phyloP scores from a whole-genome alignment of 441 rosid genomes.

The Raphanus hybrid region DNA sequence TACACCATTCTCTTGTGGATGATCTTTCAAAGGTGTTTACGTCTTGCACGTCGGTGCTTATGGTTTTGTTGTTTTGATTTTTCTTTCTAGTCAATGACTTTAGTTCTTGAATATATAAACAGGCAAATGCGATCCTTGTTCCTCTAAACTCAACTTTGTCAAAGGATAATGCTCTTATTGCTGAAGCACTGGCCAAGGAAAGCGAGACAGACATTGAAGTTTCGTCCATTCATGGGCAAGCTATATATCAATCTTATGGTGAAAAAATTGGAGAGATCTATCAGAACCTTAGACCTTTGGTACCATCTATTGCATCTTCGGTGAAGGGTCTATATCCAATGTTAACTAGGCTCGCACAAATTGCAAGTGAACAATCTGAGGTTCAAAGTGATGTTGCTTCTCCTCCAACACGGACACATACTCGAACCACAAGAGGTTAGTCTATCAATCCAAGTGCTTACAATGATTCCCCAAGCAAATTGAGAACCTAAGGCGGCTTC shows the following conservation, averaged over 20 bases:
- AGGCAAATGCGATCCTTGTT: slow-evolving; percentile 86
- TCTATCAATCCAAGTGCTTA: slow-evolving; percentile 22
- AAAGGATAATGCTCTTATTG: slow-evolving; percentile 90
- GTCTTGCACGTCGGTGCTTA: slow-evolving; percentile 24
- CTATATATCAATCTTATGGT: slow-evolving; percentile 88
- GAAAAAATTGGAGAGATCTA: slow-evolving; percentile 78
- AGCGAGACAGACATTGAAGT: slow-evolving; percentile 81
- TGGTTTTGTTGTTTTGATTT: slow-evolving; percentile 5
- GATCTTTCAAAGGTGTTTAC: slow-evolving; percentile 78
- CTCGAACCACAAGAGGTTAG: slow-evolving; percentile 70
- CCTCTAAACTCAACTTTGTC: slow-evolving; percentile 83
- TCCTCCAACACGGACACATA: slow-evolving; percentile 47
- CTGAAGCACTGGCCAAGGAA: slow-evolving; percentile 80
- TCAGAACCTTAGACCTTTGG: slow-evolving; percentile 68
- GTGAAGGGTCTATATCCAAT: slow-evolving; percentile 73
- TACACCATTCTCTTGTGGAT: slow-evolving; percentile 78
- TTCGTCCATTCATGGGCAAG: slow-evolving; percentile 92
- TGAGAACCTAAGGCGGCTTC: slow-evolving; percentile 31
- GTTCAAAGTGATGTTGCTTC: slow-evolving; percentile 57
- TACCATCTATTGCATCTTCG: slow-evolving; percentile 62
- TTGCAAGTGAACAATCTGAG: slow-evolving; percentile 77
- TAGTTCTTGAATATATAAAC: slow-evolving; percentile 37
- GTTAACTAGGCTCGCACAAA: slow-evolving; percentile 78
- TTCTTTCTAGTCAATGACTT: slow-evolving; percentile 31
- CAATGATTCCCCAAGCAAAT: not conserved